A percentile compares a stretch with the other conserved stretches of the same genome.
Evolutionary conservation across 345 rosid genomes (phyloP).

Genomic region (Rhizophora apiculata): DNA sequence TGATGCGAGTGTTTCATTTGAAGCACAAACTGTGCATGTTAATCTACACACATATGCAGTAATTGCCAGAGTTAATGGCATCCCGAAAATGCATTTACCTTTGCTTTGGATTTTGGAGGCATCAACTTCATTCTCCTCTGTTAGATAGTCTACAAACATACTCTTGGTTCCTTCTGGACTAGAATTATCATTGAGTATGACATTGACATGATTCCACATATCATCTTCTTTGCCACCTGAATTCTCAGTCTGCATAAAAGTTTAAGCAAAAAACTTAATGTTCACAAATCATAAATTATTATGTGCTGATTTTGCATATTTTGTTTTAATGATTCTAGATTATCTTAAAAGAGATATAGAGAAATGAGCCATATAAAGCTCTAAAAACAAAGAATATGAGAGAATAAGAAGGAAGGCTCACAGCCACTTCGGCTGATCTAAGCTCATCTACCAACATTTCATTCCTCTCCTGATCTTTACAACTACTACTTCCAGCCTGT

Average conservation of each 20-base stretch:
- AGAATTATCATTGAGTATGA: conserved; percentile 21
- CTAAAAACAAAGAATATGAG: not conserved
- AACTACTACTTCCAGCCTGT: conserved; percentile 10
- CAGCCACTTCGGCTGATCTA: conserved; percentile 15
- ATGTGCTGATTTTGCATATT: too few relatives aligned
- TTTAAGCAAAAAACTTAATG: not conserved
- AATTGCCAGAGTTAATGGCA: not conserved
- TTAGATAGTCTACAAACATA: conserved; percentile 23
- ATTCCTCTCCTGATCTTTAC: conserved; percentile 29
- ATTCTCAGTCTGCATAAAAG: conserved; percentile 41
- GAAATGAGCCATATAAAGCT: not conserved
- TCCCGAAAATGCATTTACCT: conserved; percentile 39
- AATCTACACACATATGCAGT: not conserved
- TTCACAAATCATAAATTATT: not conserved
- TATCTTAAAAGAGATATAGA: not conserved
- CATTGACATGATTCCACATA: conserved; percentile 23
- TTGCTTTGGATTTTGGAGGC: conserved; percentile 31
- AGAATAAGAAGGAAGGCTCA: conserved; percentile 22
- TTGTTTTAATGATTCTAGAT: not conserved
- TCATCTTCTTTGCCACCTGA: conserved; percentile 36
- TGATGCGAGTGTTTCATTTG: too few relatives aligned
- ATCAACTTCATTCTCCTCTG: conserved; percentile 31
- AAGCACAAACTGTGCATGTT: not conserved
- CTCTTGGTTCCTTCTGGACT: conserved; percentile 8
- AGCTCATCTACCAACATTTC: conserved; percentile 26